Evolutionary conservation across 2,329 filamentous ascomycete genomes (phyloP).

Genomic region (Pseudopyrenochaeta lycopersici): DNA sequence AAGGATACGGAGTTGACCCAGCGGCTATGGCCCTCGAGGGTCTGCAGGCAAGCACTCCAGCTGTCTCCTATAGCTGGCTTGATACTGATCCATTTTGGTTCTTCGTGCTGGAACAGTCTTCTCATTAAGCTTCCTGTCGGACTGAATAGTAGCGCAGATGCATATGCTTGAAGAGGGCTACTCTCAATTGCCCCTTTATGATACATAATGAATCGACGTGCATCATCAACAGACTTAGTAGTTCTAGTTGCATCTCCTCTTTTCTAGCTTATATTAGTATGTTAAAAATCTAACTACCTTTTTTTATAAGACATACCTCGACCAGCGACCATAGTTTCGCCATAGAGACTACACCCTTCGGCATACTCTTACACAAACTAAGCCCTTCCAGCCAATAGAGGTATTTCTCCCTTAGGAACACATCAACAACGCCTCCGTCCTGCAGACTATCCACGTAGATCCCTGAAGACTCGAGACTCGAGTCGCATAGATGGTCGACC

Average conservation of each 20-base stretch:
- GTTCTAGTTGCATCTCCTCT: too few species aligned
- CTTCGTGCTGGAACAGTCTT: slow-evolving; percentile 23
- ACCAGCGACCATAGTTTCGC: background rate
- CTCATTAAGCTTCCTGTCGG: slow-evolving; percentile 24
- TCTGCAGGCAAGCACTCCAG: slow-evolving; percentile 13
- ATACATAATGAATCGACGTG: background rate
- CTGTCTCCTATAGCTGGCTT: slow-evolving; percentile 11
- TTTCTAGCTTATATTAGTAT: background rate
- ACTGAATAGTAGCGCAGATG: slow-evolving; percentile 32
- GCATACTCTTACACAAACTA: slow-evolving; percentile 10
- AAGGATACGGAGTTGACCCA: slow-evolving; percentile 27
- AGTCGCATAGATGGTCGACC: slow-evolving; percentile 43
- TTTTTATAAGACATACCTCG: too few species aligned
- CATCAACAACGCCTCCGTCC: slow-evolving; percentile 5
- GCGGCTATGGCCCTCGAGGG: slow-evolving; percentile 23
- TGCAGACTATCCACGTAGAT: too few species aligned
- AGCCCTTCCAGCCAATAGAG: too few species aligned
- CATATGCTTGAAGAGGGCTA: slow-evolving; percentile 33
- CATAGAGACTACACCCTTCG: slow-evolving; percentile 10
- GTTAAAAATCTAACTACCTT: background rate
- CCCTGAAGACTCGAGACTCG: too few species aligned
- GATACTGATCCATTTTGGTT: slow-evolving; percentile 19
- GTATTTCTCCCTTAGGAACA: slow-evolving; percentile 3
- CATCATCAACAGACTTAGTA: background rate
- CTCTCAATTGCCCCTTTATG: slow-evolving; percentile 20